These are phyloP conservation scores for Penicillium sp. DNA, from an alignment of 2,329 filamentous ascomycete species.

Conservation along the genomic window DNA sequence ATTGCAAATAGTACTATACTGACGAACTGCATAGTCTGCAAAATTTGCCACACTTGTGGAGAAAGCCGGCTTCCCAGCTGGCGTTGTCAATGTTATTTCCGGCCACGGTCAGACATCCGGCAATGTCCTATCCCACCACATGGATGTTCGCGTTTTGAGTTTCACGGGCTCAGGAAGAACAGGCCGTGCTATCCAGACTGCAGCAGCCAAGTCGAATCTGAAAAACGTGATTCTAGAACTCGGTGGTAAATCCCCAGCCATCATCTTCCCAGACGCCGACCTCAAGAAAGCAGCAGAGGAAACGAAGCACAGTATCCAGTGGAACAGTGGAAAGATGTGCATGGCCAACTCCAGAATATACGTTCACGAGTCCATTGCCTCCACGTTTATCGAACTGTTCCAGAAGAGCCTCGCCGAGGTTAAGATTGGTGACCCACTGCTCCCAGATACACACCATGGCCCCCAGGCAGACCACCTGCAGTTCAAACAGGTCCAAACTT, in stretches of 20 bases:
- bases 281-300: slow-evolving; percentile 63
- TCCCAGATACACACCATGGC: slow-evolving; percentile 70
- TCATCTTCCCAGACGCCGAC: slow-evolving; percentile 59
- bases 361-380: slow-evolving; percentile 59
- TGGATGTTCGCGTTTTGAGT: slow-evolving; percentile 59
- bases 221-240: slow-evolving; percentile 63
- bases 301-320: slow-evolving; percentile 48
- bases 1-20: not conserved
- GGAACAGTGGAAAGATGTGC: slow-evolving; percentile 60
- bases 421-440: slow-evolving; percentile 42
- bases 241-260: slow-evolving; percentile 57
- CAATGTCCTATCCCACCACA: slow-evolving; percentile 57
- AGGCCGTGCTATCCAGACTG: slow-evolving; percentile 56
- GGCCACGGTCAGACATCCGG: slow-evolving; percentile 73
- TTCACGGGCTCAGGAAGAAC: slow-evolving; percentile 58
- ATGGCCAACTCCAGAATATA: slow-evolving; percentile 62
- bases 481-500: slow-evolving; percentile 77
- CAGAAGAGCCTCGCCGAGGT: slow-evolving; percentile 4
- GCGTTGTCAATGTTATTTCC: slow-evolving; percentile 59
- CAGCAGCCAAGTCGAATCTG: slow-evolving; percentile 56
- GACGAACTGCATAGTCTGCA: slow-evolving; percentile 1
- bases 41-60: slow-evolving; percentile 46
- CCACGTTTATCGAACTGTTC: slow-evolving; percentile 66
- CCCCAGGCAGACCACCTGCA: slow-evolving; percentile 77
- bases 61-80: slow-evolving; percentile 57